Percentiles rank a stretch among this genome's conserved stretches.
phyloP scores from a whole-genome alignment of 495 filamentous ascomycete species.

The Evansstolkia leycettana region DNA sequence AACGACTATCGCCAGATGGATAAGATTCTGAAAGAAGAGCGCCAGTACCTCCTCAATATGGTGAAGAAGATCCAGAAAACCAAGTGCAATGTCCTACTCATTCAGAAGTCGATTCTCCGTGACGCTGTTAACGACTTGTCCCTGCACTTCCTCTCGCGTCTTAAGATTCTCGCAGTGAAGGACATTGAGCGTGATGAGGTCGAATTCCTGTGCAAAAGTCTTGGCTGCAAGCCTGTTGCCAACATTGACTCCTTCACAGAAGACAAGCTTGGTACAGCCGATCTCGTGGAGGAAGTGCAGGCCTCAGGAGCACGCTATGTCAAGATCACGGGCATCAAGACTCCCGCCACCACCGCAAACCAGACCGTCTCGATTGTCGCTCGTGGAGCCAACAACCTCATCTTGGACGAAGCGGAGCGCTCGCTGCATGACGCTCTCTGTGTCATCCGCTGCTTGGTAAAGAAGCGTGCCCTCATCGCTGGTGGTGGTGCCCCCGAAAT shows the following conservation, averaged over 20 bases:
- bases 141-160: constrained; percentile 92
- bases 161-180: constrained; percentile 90
- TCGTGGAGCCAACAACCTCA: constrained; percentile 86
- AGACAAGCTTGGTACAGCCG: constrained; percentile 94
- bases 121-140: constrained; percentile 97
- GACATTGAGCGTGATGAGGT: constrained; percentile 98
- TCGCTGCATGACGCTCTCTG: constrained; percentile 94
- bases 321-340: constrained; percentile 84
- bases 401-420: constrained; percentile 93
- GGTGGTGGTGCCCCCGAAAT: constrained; percentile 95
- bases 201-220: constrained; percentile 96
- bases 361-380: constrained; percentile 90
- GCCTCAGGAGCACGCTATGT: constrained; percentile 78
- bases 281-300: constrained; percentile 87
- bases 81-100: constrained; percentile 96
- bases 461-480: constrained; percentile 95
- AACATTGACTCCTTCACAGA: constrained; percentile 98
- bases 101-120: constrained; percentile 95
- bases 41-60: constrained; percentile 94
- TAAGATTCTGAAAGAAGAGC: constrained; percentile 98
- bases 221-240: constrained; percentile 96
- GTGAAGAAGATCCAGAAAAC: constrained; percentile 99
- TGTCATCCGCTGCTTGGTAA: constrained; percentile 93
- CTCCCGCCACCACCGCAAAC: constrained; percentile 36
- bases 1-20: constrained; percentile 99